phyloP scores from a whole-genome alignment of 1,284 basidiomycete genomes.

The Anthracocystis setariae region DNA sequence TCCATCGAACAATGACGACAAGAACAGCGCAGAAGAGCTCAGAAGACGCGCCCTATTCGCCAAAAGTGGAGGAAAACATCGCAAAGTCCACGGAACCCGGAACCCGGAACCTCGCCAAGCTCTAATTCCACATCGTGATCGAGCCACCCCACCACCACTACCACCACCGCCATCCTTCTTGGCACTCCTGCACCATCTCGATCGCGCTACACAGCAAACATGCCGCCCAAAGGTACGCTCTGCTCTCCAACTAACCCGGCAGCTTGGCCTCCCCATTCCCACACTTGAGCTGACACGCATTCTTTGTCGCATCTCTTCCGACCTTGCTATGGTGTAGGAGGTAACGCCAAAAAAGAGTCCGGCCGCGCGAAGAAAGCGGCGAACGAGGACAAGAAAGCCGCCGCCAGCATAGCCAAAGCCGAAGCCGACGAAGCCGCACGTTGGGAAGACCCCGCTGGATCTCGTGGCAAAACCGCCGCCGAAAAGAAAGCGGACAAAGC shows the following conservation, averaged over 20 bases:
- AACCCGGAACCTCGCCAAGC: no score
- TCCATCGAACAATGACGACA: no score
- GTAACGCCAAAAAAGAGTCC: slow-evolving; percentile 52
- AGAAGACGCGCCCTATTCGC: no score
- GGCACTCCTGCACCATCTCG: neutral
- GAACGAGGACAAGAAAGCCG: slow-evolving; percentile 81
- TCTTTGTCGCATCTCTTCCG: neutral
- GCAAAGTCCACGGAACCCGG: no score
- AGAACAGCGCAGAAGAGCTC: no score
- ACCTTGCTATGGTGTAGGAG: slow-evolving; percentile 9
- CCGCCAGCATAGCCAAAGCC: slow-evolving; percentile 74
- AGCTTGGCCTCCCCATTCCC: no score
- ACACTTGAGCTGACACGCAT: neutral
- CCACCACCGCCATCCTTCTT: neutral
- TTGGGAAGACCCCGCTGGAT: slow-evolving; percentile 76
- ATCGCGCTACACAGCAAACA: slow-evolving; percentile 4
- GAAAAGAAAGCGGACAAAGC: slow-evolving; percentile 77
- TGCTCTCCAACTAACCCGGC: no score
- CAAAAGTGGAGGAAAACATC: no score
- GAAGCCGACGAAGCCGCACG: slow-evolving; percentile 77
- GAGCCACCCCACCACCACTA: no score
- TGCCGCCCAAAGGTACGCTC: slow-evolving; percentile 31
- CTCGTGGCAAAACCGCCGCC: slow-evolving; percentile 75
- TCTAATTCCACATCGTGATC: no score
- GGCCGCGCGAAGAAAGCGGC: slow-evolving; percentile 85